Percentiles rank a stretch among this genome's conserved stretches.
These are phyloP conservation scores for Rhynchospora tenuis DNA, from an alignment of 176 grass and related monocot species.

Conservation along the genomic window DNA sequence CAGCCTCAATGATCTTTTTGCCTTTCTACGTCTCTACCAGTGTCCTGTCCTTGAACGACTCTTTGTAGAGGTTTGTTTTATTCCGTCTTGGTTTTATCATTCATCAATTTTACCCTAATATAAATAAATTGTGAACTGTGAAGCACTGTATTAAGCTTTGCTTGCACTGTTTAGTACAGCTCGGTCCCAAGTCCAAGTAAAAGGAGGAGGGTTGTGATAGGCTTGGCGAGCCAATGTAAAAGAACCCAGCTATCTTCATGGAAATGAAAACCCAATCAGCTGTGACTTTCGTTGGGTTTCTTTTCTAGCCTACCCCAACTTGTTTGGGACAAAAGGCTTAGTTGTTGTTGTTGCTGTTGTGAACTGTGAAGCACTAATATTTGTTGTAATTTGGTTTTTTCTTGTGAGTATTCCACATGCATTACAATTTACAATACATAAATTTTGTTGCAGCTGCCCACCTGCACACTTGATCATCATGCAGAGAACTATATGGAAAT, in stretches of 20 bases:
- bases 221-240: too few species aligned
- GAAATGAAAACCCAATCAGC: too few species aligned
- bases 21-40: constrained; percentile 59
- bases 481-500: constrained; percentile 57
- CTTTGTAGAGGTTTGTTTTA: constrained; percentile 65
- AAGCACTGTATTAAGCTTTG: too few species aligned
- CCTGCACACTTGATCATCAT: constrained; percentile 54
- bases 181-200: too few species aligned
- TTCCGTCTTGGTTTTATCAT: background rate
- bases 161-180: too few species aligned
- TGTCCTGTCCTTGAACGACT: constrained; percentile 59
- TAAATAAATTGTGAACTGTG: background rate
- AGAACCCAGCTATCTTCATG: too few species aligned
- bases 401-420: background rate
- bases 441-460: constrained; percentile 55
- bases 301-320: too few species aligned
- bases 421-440: background rate
- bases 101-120: background rate
- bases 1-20: constrained; percentile 71
- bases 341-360: too few species aligned
- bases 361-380: background rate
- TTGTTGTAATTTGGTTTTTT: background rate
- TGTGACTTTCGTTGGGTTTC: too few species aligned
- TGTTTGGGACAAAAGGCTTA: too few species aligned
- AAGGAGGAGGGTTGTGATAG: too few species aligned